These are phyloP conservation scores for Cladophialophora bantiana DNA, from an alignment of 2,329 filamentous ascomycete species.

Conservation along the genomic window DNA sequence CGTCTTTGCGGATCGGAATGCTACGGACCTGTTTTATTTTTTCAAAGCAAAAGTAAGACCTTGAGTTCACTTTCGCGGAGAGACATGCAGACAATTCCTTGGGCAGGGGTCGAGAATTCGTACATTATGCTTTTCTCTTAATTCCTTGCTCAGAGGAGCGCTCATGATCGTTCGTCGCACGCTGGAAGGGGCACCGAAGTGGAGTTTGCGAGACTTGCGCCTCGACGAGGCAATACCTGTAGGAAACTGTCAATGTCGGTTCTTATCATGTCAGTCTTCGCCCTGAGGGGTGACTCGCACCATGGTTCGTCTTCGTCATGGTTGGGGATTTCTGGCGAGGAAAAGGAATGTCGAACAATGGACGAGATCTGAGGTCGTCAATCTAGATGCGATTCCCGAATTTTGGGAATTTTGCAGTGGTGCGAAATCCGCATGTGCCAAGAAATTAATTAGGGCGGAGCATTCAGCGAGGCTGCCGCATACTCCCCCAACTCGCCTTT, in stretches of 20 bases:
- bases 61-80: not conserved
- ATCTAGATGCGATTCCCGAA: conserved; percentile 18
- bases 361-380: conserved; percentile 11
- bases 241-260: conserved; percentile 12
- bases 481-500: too few species aligned
- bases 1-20: conserved; percentile 97
- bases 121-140: conserved; percentile 99
- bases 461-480: not conserved
- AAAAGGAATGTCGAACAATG: conserved; percentile 29
- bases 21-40: conserved; percentile 73
- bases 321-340: conserved; percentile 24
- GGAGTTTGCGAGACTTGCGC: conserved; percentile 98
- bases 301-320: conserved; percentile 37
- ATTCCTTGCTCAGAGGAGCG: conserved; percentile 93
- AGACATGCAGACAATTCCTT: not conserved
- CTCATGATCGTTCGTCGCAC: conserved; percentile 96
- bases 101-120: conserved; percentile 45
- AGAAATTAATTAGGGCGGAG: conserved; percentile 25
- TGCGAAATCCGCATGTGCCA: conserved; percentile 26
- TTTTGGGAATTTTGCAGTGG: conserved; percentile 18
- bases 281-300: conserved; percentile 16
- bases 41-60: conserved; percentile 15
- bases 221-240: conserved; percentile 71
- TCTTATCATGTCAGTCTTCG: not conserved
- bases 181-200: conserved; percentile 95